Conservation (phyloP, 148 eudicot species). For the Tetragonia tetragonoides region DNA sequence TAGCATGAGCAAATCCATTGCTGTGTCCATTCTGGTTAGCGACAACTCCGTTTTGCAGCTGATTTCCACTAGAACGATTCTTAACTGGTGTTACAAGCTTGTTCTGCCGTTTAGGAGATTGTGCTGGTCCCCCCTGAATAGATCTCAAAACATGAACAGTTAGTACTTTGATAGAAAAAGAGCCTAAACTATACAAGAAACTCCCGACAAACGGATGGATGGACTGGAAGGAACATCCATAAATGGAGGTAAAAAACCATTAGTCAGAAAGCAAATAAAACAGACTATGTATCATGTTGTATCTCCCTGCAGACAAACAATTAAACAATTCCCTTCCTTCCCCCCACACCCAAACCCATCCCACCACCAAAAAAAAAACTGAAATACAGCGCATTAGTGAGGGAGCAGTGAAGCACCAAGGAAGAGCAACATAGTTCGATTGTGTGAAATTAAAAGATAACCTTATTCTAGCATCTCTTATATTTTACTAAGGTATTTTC, state of each 20-base stretch:
- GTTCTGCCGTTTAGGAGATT: slow-evolving; percentile 54
- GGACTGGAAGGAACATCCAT: not conserved
- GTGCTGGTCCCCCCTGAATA: slow-evolving; percentile 51
- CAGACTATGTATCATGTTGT: too few species aligned
- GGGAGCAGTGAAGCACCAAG: not conserved
- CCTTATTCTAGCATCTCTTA: too few species aligned
- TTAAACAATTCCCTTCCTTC: not conserved
- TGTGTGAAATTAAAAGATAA: too few species aligned
- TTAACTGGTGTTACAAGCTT: slow-evolving; percentile 34
- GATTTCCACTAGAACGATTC: slow-evolving; percentile 53
- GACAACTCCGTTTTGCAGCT: slow-evolving; percentile 48
- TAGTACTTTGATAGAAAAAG: not conserved
- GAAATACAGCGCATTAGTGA: too few species aligned
- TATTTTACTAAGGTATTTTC: too few species aligned
- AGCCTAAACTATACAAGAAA: not conserved
- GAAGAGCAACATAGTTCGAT: not conserved
- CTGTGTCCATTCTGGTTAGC: slow-evolving; percentile 58
- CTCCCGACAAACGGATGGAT: not conserved
- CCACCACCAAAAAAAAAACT: not conserved
- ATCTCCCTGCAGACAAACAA: not conserved
- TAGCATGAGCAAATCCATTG: slow-evolving; percentile 52
- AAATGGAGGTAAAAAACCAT: too few species aligned
- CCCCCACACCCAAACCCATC: not conserved
- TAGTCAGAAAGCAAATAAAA: too few species aligned
- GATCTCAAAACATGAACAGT: slow-evolving; percentile 16